Conservation (phyloP, 192 early-diverging fungal species). For the Nowakowskiella sp. region DNA sequence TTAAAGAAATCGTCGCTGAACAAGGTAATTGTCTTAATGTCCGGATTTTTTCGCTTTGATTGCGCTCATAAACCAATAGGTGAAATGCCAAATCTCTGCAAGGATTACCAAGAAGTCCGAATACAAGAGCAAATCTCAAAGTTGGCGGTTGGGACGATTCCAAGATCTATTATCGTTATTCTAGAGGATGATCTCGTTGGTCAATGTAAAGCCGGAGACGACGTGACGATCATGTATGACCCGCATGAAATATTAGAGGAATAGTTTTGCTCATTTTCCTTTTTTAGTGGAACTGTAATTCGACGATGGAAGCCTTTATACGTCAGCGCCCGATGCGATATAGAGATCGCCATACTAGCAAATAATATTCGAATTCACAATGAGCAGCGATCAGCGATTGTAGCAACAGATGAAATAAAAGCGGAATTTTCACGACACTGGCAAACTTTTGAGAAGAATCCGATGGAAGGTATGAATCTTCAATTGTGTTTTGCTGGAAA, state of each 20-base stretch:
- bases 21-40: not conserved
- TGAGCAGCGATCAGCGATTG: conserved; percentile 37
- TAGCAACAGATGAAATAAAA: conserved; percentile 44
- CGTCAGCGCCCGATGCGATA: conserved; percentile 49
- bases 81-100: conserved; percentile 38
- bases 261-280: not conserved
- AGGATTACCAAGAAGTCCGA: conserved; percentile 74
- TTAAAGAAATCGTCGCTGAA: conserved; percentile 33
- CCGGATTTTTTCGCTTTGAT: not conserved
- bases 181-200: conserved; percentile 56
- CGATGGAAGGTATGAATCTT: conserved; percentile 17
- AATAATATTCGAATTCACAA: conserved; percentile 58
- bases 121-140: conserved; percentile 64
- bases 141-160: conserved; percentile 56
- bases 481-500: conserved; percentile 2
- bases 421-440: conserved; percentile 53
- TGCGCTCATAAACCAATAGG: no score
- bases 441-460: conserved; percentile 20
- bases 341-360: conserved; percentile 51
- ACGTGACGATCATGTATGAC: conserved; percentile 45
- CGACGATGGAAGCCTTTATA: conserved; percentile 45
- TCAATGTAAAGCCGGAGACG: conserved; percentile 51
- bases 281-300: conserved; percentile 48
- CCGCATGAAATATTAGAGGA: not conserved
- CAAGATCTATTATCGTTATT: conserved; percentile 47